Evolutionary conservation across 2,329 filamentous ascomycete species (phyloP).

Genomic region (Botrytis medusae): DNA sequence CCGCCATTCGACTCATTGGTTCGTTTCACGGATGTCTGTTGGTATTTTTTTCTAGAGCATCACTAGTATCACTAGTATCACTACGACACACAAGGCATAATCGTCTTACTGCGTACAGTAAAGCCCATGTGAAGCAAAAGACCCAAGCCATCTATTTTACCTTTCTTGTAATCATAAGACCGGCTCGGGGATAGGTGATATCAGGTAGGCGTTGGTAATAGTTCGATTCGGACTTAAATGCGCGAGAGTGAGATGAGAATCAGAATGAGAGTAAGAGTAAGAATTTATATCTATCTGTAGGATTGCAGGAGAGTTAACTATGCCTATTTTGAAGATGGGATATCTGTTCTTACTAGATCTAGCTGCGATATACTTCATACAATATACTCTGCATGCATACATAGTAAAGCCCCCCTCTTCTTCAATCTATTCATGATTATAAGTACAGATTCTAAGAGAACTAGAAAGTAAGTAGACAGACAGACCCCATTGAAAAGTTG

Average conservation of each 20-base stretch:
- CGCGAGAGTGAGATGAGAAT: not conserved
- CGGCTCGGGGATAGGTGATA: conserved; percentile 7
- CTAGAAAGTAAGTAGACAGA: not conserved
- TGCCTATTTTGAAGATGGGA: not conserved
- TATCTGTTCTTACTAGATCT: not conserved
- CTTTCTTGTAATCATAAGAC: not conserved
- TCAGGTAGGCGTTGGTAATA: not conserved
- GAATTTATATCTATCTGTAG: not conserved
- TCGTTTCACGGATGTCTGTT: not conserved
- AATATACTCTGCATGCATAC: not conserved
- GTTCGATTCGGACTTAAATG: not conserved
- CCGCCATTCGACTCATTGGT: not conserved
- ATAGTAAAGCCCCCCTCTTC: not conserved
- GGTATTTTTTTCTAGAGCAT: not conserved
- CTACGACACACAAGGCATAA: conserved; percentile 4
- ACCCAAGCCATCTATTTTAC: not conserved
- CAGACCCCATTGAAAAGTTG: not conserved
- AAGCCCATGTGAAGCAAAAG: not conserved
- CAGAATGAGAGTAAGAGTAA: not conserved
- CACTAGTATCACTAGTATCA: not conserved
- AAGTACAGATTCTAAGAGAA: not conserved
- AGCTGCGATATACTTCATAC: not conserved
- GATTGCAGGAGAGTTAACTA: not conserved
- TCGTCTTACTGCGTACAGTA: not conserved
- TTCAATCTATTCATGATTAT: not conserved